Base-by-base conservation (phyloP, 192 early-diverging fungal genomes). In the Coemansia sp. region DNA sequence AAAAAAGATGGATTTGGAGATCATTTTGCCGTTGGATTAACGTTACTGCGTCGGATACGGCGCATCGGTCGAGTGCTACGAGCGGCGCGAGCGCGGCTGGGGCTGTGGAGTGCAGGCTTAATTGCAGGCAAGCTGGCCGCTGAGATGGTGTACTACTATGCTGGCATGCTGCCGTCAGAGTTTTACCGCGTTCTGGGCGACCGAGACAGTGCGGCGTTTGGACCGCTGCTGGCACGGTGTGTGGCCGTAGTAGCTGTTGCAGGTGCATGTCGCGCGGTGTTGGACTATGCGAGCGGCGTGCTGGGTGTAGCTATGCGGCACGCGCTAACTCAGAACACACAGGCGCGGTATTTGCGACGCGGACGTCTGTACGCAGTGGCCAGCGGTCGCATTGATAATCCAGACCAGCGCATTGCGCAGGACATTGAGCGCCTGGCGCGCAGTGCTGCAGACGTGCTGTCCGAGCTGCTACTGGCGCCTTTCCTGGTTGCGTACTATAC, bases 401-500 rank as follows among this genome's bases (percentile, higher is more conserved):
- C 90, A 69, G 95, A 97, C 67, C 92, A 94, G 73, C 86, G 94
- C 14, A 93, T 95, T 39, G 84, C 94, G 15, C 92, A 94, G 73
- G 95, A 97, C 70, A 85, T 94, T 37, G 93, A 92, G 67, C 88
- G 88, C 51, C 86, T 97, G 35, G 47, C 90, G 15, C 22, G 56
- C 12, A 58, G 62, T 21, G 60, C 65, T 15, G 70, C 75, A 9
- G 86, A 87, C 15, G 74, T 87, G 38, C 60, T 90, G 5, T 61
- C 84, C 8, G 83, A 90, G 39, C 68, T 92, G 7, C 73, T 91
- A 5, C 84, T 94, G 43, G 81, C 86, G 12, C 94, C 94, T 7
- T 43, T 89, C 15, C 82, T 94, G 25, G 76, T 96, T 5, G 72
- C 75, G 0, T 94, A 91, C 75, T 96, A 96, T 70, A 89, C 93